Evolutionary conservation across 2,329 filamentous ascomycete species (phyloP), one percentile per base, ranked within the genome.

Genomic region (Chrysoporthe cubensis): DNA sequence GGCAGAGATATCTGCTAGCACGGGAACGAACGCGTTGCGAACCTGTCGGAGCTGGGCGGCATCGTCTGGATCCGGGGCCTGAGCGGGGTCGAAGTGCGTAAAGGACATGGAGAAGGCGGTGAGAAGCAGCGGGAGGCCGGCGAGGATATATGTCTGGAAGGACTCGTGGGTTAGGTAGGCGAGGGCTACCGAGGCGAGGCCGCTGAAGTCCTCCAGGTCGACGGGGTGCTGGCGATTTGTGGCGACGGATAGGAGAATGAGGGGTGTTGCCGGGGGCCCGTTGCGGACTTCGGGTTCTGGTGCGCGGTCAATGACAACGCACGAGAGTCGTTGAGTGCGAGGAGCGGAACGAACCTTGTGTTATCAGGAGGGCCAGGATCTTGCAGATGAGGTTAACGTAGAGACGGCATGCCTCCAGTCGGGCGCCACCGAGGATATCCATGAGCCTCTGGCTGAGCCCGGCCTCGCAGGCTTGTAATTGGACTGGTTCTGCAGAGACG

Each of bases 351-450:
- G 57, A 75, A 84, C 84, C 78, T 74, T 88, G 85, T 1, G 77
- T 77, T 21, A 83, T 79, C 4, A 90, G 79, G 18, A 90, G 78
- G 26, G 81, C 81, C 3, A 90, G 76, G 26, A 88, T 81, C 74
- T 86, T 88, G 80, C 84, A 86, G 66, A 87, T 81, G 69, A 88
- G 83, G 56, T 79, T 79, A 43, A 89, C 75, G 42, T 85, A 80
- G 2, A 80, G 75, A 56, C 78, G 76, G 62, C 78, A 81, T 37
- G 81, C 73, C 21, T 76, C 74, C 26, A 85, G 74, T 6, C 78
- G 78, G 0, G 83, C 80, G 2, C 82, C 80, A 0, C 80, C 79
- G 18, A 89, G 76, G 18, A 88, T 78, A 13, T 78, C 74, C 48
- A 87, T 77, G 46, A 90, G 80, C 6, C 80, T 78, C 18, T 75